Conservation (phyloP, 768 basidiomycete genomes). For the Boletus fagicola region DNA sequence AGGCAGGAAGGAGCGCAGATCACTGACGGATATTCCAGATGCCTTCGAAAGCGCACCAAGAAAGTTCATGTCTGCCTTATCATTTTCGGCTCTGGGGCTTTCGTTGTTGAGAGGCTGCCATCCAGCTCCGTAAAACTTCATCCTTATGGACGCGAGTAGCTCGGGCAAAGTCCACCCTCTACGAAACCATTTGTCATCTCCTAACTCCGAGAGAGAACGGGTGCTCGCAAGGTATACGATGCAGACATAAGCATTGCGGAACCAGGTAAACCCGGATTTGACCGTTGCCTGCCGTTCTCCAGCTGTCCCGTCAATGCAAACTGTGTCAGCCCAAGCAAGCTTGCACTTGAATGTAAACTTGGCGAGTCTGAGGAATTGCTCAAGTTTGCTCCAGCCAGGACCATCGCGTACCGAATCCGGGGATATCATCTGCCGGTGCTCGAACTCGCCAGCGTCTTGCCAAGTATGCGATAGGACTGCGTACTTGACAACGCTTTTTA, state of each 20-base stretch:
- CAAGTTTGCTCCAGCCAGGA: conserved; percentile 4
- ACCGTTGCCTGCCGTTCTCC: background rate
- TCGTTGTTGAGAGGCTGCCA: conserved; percentile 3
- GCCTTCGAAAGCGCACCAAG: conserved; percentile 1
- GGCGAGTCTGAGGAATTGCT: background rate
- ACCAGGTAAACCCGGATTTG: conserved; percentile 2
- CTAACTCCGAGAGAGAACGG: conserved; percentile 1
- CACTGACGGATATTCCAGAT: conserved; percentile 3
- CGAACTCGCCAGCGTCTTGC: background rate
- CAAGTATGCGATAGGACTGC: conserved; percentile 5
- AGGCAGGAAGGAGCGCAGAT: background rate
- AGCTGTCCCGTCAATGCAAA: background rate
- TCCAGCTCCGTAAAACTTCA: conserved; percentile 7
- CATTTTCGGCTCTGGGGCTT: conserved; percentile 3
- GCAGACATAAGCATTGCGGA: conserved; percentile 3
- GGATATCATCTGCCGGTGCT: background rate
- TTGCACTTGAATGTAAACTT: background rate
- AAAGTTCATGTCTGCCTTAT: conserved; percentile 3
- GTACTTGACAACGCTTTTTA: conserved; percentile 4
- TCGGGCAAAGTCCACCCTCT: conserved; percentile 3
- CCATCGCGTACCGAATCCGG: background rate
- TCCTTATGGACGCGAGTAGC: conserved; percentile 1
- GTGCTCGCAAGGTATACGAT: conserved; percentile 4
- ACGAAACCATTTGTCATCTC: background rate
- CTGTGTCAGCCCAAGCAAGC: conserved; percentile 1